Conservation (phyloP, 2,329 filamentous ascomycete genomes). For the Uncinocarpus reesii region DNA sequence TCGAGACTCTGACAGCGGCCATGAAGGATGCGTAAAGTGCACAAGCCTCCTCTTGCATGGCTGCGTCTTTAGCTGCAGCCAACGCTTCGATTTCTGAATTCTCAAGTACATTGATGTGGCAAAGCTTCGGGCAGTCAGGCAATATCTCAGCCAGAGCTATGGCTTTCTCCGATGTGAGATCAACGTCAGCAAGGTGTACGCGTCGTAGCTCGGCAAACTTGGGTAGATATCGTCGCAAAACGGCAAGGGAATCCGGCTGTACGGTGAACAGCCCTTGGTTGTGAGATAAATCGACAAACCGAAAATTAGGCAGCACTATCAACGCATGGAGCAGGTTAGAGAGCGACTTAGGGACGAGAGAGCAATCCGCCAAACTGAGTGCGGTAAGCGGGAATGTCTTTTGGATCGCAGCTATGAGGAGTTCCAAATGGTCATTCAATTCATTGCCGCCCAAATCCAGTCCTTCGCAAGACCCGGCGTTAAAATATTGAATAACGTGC, state of each 20-base stretch:
- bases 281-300: constrained; percentile 86
- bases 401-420: constrained; percentile 29
- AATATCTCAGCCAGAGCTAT: constrained; percentile 86
- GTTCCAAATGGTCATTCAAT: constrained; percentile 43
- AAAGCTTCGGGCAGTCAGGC: constrained; percentile 68
- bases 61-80: constrained; percentile 67
- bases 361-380: constrained; percentile 76
- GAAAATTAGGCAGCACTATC: constrained; percentile 58
- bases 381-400: constrained; percentile 56
- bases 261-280: constrained; percentile 70
- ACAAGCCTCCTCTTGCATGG: constrained; percentile 81
- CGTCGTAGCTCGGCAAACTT: constrained; percentile 68
- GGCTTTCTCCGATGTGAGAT: constrained; percentile 73
- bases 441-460: constrained; percentile 85
- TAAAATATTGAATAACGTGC: constrained; percentile 66
- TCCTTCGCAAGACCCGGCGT: constrained; percentile 68
- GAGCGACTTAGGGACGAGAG: constrained; percentile 61
- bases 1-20: constrained; percentile 73
- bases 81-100: constrained; percentile 56
- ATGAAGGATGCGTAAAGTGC: constrained; percentile 86
- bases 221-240: constrained; percentile 75
- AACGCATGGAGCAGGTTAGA: constrained; percentile 66
- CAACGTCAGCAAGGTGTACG: constrained; percentile 75
- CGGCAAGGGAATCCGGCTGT: constrained; percentile 60
- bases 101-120: constrained; percentile 77